A percentile compares a stretch with the other conserved stretches of the same genome.
These are phyloP conservation scores for Heritiera littoralis DNA, from an alignment of 345 rosid genomes.

Conservation along the genomic window DNA sequence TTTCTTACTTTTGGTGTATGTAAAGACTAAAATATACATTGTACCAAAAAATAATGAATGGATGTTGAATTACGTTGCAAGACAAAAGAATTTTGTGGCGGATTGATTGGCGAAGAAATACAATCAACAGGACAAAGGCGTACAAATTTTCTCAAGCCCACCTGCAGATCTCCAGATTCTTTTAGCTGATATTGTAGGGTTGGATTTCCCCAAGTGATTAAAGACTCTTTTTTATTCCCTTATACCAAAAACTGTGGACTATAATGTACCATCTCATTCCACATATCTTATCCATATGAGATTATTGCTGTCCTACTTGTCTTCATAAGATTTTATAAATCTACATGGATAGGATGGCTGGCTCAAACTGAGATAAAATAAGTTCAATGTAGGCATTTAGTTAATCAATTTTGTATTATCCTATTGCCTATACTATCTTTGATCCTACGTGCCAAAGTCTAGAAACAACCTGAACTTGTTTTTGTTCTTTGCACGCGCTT, in stretches of 20 bases:
- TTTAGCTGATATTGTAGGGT: too few species aligned
- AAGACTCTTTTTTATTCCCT: too few species aligned
- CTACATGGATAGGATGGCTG: not conserved
- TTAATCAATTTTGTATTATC: not conserved
- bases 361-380: not conserved
- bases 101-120: too few species aligned
- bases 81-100: too few species aligned
- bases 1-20: not conserved
- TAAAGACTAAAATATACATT: not conserved
- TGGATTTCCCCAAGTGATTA: too few species aligned
- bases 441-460: not conserved
- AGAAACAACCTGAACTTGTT: not conserved
- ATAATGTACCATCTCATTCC: too few species aligned
- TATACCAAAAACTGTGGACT: too few species aligned
- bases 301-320: not conserved
- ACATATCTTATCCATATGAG: not conserved
- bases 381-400: not conserved
- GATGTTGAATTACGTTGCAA: too few species aligned
- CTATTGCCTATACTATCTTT: not conserved
- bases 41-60: too few species aligned
- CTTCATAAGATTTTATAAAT: conserved; percentile 4
- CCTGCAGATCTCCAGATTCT: too few species aligned
- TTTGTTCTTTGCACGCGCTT: not conserved
- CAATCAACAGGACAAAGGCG: too few species aligned
- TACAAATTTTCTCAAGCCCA: too few species aligned